Evolutionary conservation across 2,329 filamentous ascomycete species (phyloP).

Genomic region (Lachnellula arida): DNA sequence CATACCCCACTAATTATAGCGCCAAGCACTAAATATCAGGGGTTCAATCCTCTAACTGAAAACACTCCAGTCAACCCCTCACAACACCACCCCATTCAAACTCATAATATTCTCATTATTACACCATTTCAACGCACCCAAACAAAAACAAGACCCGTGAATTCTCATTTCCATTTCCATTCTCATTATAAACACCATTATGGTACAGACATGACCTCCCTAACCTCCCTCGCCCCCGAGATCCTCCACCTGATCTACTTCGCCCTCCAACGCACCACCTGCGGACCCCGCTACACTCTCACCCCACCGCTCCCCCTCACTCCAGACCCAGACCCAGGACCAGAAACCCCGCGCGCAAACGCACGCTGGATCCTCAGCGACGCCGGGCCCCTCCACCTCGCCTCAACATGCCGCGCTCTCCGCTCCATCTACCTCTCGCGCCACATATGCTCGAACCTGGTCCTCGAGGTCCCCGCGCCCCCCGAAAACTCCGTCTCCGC

Average conservation of each 20-base stretch:
- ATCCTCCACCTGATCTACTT: not conserved
- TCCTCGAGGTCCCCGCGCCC: not conserved
- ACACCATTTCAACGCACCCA: no score
- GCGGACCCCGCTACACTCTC: not conserved
- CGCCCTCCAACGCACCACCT: not conserved
- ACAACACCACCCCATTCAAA: no score
- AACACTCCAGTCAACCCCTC: no score
- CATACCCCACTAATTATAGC: no score
- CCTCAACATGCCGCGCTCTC: not conserved
- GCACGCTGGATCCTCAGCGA: not conserved
- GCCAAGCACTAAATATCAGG: no score
- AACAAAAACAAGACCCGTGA: no score
- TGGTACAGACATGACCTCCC: not conserved
- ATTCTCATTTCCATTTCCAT: no score
- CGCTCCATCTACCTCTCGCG: not conserved
- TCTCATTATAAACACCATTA: no score
- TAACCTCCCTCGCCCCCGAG: not conserved
- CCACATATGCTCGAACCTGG: not conserved
- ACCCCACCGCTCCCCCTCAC: not conserved
- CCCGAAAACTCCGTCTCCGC: no score
- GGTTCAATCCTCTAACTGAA: no score
- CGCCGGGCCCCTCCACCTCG: not conserved
- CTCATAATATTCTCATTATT: no score
- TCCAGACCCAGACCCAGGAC: no score
- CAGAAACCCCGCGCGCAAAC: not conserved